Base-by-base conservation (phyloP, 2,329 filamentous ascomycete species). In the Pseudopithomyces maydicus region DNA sequence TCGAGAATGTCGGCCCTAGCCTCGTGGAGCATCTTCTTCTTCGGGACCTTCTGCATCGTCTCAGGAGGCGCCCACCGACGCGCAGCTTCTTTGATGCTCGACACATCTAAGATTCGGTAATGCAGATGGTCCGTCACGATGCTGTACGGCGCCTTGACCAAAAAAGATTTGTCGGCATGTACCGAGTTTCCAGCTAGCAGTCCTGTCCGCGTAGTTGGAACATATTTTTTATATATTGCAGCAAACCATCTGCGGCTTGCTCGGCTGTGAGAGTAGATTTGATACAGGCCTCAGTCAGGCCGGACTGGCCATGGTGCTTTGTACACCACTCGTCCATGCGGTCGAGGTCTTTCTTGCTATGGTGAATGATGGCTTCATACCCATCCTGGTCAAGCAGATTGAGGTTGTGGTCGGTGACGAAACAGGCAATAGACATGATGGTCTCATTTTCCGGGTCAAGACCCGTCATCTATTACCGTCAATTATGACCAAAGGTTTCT, bases 151-250 rank as follows among this genome's bases (percentile, higher is more conserved):
- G 82, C 82, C 61, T 85, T 85, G 5, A 86, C 82, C 57, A 99
- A 81, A 72, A 99, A 99, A 1, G 86, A 86, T 67, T 87, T 87
- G 76, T 99, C 95, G 3, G 90, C 91, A 73, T 99, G 94, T 23
- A 99, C 91, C 55, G 89, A 95, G 78, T 97, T 99, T 2, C 95
- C 95, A 0, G 95, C 93, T 39, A 99, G 81, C 55, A 98, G 77
- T 0, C 87, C 94, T 33, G 78, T 84, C 46, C 87, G 82, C 8
- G 82, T 80, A 57, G 88, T 79, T 0, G 92, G 90, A 6, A 95
- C 84, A 70, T 88, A 83, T 59, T 80, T 82, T 66, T 88, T 84
- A 99, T 88, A 76, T 98, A 98, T 20, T 82, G 81, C 35, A 97
- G 84, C 35, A 99, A 82, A 14, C 82, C 84, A 6, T 84, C 79